Evolutionary conservation across 495 filamentous ascomycete species (phyloP).

Genomic region (Paragyromitra xinjiangensis): DNA sequence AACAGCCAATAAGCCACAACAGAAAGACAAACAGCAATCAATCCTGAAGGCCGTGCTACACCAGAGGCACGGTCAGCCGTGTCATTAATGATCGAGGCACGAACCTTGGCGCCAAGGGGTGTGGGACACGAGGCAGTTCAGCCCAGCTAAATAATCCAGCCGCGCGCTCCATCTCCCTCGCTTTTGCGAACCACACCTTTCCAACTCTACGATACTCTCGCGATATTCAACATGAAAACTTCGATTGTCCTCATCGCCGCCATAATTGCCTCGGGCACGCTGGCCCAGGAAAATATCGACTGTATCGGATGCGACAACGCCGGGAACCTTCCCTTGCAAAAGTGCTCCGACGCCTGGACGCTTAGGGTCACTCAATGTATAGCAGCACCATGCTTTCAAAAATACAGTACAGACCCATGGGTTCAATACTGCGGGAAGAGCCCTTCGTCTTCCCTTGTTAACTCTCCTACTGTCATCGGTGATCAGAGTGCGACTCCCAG

Average conservation of each 20-base stretch:
- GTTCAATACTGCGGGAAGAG: conserved; percentile 1
- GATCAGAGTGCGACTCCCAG: neutral
- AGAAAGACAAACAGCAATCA: neutral
- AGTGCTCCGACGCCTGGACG: neutral
- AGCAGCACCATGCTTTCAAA: neutral
- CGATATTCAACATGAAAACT: conserved; percentile 10
- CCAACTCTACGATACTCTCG: neutral
- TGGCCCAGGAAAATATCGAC: neutral
- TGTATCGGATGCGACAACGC: neutral
- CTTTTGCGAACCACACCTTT: neutral
- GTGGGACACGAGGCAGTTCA: conserved; percentile 8
- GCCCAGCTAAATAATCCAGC: conserved; percentile 3
- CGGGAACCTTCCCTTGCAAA: neutral
- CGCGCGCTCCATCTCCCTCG: conserved; percentile 1
- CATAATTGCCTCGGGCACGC: neutral
- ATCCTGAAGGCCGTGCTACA: neutral
- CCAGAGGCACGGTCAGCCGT: neutral
- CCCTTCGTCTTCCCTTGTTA: neutral
- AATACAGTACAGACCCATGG: neutral
- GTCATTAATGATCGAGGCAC: neutral
- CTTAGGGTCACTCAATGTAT: neutral
- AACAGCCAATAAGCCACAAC: neutral
- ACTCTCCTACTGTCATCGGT: neutral
- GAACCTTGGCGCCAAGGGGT: conserved; percentile 5
- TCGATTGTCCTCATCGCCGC: neutral